A percentile compares a stretch with the other conserved stretches of the same genome.
Evolutionary conservation across 331 rosid genomes (phyloP).

Genomic region (Quercus tomentella): DNA sequence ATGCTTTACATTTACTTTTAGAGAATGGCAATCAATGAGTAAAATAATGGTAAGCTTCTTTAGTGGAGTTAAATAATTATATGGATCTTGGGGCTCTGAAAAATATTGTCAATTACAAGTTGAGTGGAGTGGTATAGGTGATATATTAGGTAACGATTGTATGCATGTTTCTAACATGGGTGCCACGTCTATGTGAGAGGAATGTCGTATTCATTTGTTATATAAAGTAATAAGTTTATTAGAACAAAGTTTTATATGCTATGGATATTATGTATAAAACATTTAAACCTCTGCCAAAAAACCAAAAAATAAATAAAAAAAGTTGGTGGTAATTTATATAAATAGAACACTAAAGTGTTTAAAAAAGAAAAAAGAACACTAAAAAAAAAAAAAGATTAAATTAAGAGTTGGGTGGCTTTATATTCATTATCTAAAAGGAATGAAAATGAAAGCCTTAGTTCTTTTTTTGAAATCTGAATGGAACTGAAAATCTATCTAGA

Average conservation of each 20-base stretch:
- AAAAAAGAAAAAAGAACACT: neutral
- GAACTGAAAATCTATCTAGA: neutral
- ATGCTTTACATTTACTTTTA: neutral
- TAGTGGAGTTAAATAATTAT: neutral
- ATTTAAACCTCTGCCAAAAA: too few species aligned
- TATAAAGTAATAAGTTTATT: too few species aligned
- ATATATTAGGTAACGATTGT: too few species aligned
- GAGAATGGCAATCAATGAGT: neutral
- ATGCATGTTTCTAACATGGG: too few species aligned
- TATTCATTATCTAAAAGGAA: constrained; percentile 7
- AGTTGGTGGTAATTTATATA: too few species aligned
- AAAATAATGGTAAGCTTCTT: neutral
- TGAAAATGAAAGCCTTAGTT: neutral
- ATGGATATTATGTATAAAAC: too few species aligned
- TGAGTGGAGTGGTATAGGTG: too few species aligned
- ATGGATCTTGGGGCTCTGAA: neutral
- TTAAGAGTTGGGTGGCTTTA: constrained; percentile 29
- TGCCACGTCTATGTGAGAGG: too few species aligned
- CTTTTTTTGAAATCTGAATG: constrained; percentile 4
- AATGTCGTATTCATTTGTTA: too few species aligned
- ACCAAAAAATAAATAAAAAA: too few species aligned
- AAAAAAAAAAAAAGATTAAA: neutral
- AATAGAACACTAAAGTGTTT: too few species aligned
- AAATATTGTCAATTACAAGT: neutral
- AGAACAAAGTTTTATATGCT: too few species aligned